Evolutionary conservation across 345 rosid species (phyloP).

Genomic region (Boechera stricta): DNA sequence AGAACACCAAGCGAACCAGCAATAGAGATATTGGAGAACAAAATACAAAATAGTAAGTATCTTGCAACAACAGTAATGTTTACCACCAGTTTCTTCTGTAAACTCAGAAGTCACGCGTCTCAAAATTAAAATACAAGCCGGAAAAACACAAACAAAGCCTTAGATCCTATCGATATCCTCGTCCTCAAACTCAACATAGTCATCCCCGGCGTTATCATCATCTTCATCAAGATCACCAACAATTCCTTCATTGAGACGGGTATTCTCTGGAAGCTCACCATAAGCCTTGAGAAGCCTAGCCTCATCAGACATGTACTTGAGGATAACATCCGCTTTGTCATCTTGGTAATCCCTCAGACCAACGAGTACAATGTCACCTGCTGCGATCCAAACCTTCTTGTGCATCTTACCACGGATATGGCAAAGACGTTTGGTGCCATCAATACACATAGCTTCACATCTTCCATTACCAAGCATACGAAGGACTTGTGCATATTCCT

Average conservation of each 20-base stretch:
- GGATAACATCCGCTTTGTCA: constrained; percentile 83
- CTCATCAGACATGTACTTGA: constrained; percentile 84
- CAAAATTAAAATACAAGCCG: constrained; percentile 34
- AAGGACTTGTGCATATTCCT: constrained; percentile 72
- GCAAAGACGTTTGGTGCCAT: constrained; percentile 67
- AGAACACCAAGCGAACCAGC: background rate
- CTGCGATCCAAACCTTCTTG: constrained; percentile 89
- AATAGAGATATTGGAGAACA: background rate
- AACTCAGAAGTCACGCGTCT: constrained; percentile 27
- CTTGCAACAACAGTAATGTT: constrained; percentile 33
- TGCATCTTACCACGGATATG: constrained; percentile 90
- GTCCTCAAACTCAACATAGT: constrained; percentile 75
- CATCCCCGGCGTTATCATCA: constrained; percentile 60
- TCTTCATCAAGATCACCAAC: constrained; percentile 68
- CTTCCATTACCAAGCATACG: constrained; percentile 84
- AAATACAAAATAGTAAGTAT: constrained; percentile 21
- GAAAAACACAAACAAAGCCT: constrained; percentile 21
- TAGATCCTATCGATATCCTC: constrained; percentile 83
- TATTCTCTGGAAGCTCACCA: constrained; percentile 76
- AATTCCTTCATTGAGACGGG: constrained; percentile 73
- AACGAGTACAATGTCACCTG: constrained; percentile 78
- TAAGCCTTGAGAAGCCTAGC: constrained; percentile 80
- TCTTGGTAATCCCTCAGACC: constrained; percentile 82
- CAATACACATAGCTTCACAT: constrained; percentile 74
- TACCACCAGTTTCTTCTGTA: constrained; percentile 26